Conservation (phyloP, 768 basidiomycete species). For the Russula sp. region DNA sequence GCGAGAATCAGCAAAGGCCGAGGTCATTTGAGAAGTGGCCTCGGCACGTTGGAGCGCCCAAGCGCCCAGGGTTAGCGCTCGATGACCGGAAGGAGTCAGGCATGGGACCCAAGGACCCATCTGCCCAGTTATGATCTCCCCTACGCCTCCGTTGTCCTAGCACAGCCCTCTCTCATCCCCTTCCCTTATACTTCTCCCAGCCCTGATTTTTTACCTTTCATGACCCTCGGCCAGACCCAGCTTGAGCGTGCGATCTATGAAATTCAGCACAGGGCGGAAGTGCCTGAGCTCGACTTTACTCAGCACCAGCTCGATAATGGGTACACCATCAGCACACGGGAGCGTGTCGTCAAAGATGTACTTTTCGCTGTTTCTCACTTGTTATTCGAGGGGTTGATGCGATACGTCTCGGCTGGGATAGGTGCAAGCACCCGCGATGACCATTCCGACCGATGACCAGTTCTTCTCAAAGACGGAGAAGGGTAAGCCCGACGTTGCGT, state of each 20-base stretch:
- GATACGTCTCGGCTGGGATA: conserved; percentile 36
- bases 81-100: background rate
- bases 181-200: conserved; percentile 3
- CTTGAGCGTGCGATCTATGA: conserved; percentile 66
- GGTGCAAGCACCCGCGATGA: conserved; percentile 98
- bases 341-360: conserved; percentile 96
- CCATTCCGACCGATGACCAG: conserved; percentile 85
- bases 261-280: conserved; percentile 49
- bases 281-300: conserved; percentile 81
- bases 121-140: background rate
- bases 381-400: background rate
- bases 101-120: conserved; percentile 12
- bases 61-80: background rate
- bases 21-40: background rate
- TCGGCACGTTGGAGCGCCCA: background rate
- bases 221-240: conserved; percentile 40
- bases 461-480: conserved; percentile 86
- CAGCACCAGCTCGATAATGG: conserved; percentile 94
- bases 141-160: conserved; percentile 3
- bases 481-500: conserved; percentile 90
- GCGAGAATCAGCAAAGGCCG: background rate
- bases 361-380: conserved; percentile 32
- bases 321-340: conserved; percentile 84
- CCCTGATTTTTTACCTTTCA: background rate
- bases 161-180: conserved; percentile 6